Evolutionary conservation across 2,329 filamentous ascomycete species (phyloP).

Genomic region (Graphilbum sp.): DNA sequence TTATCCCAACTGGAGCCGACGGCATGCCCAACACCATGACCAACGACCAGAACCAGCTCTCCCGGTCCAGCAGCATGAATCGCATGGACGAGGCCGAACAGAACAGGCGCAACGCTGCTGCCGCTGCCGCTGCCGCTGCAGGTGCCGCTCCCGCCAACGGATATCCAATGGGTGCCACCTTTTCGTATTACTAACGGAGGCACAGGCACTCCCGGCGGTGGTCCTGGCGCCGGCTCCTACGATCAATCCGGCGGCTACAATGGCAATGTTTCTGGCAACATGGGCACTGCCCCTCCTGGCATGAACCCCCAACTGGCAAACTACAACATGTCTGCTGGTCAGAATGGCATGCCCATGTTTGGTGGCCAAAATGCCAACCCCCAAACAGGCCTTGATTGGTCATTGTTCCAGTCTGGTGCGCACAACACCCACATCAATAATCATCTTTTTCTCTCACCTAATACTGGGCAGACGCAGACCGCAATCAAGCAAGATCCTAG

Average conservation of each 20-base stretch:
- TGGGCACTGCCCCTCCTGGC: slow-evolving; percentile 21
- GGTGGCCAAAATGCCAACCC: slow-evolving; percentile 43
- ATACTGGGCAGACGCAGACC: slow-evolving; percentile 53
- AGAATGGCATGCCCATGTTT: slow-evolving; percentile 50
- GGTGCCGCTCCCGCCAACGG: slow-evolving; percentile 1
- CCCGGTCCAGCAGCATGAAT: slow-evolving; percentile 43
- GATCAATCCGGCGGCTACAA: slow-evolving; percentile 34
- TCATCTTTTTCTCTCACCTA: slow-evolving; percentile 38
- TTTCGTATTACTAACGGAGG: slow-evolving; percentile 6
- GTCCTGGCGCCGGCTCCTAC: slow-evolving; percentile 12
- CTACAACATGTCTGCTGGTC: slow-evolving; percentile 46
- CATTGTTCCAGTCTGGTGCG: slow-evolving; percentile 62
- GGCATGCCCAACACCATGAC: slow-evolving; percentile 39
- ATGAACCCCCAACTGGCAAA: slow-evolving; percentile 46
- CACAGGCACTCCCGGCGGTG: slow-evolving; percentile 2
- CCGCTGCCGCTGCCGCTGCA: slow-evolving; percentile 1
- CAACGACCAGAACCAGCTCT: slow-evolving; percentile 45
- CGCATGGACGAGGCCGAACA: slow-evolving; percentile 35
- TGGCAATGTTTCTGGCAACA: slow-evolving; percentile 27
- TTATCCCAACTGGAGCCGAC: slow-evolving; percentile 31
- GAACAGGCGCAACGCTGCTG: slow-evolving; percentile 39
- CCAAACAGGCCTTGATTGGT: slow-evolving; percentile 54
- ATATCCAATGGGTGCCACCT: slow-evolving; percentile 5
- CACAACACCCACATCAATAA: slow-evolving; percentile 47
- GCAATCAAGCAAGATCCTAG: slow-evolving; percentile 52